These are phyloP conservation scores for Saksenaea vasiformis DNA, from an alignment of 371 early-diverging fungal species.

Conservation along the genomic window DNA sequence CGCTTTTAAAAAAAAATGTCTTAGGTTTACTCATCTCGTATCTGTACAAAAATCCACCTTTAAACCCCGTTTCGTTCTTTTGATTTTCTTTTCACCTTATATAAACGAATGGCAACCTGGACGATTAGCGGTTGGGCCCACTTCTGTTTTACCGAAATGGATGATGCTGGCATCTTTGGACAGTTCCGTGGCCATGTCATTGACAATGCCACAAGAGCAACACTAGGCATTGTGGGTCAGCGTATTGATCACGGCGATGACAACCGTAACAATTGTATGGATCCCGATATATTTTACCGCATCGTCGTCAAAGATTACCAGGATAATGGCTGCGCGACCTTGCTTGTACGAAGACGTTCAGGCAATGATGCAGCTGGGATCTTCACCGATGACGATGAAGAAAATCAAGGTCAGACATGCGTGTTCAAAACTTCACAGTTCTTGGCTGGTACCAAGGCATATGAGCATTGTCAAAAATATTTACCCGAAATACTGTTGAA, in stretches of 20 bases:
- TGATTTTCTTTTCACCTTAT: not conserved
- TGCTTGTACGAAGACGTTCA: constrained; percentile 10
- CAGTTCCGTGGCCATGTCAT: constrained; percentile 12
- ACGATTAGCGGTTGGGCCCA: constrained; percentile 7
- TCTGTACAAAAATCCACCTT: not conserved
- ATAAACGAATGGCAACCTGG: not conserved
- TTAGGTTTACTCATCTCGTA: too few species aligned
- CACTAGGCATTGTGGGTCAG: constrained; percentile 7
- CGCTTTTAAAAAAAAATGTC: not conserved
- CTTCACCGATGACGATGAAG: constrained; percentile 11
- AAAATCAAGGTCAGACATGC: constrained; percentile 7
- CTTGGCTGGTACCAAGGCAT: constrained; percentile 8
- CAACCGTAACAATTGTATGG: constrained; percentile 16
- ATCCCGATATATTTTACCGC: constrained; percentile 13
- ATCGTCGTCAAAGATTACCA: constrained; percentile 6
- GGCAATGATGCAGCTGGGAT: constrained; percentile 15
- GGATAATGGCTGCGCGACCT: not conserved
- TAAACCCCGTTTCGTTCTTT: not conserved
- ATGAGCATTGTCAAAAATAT: constrained; percentile 10
- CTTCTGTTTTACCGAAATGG: constrained; percentile 7
- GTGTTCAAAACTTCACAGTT: constrained; percentile 12
- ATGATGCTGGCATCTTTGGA: not conserved
- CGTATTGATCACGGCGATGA: not conserved
- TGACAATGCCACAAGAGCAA: not conserved
- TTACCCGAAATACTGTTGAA: constrained; percentile 2